Base-by-base conservation (phyloP, 805 yeast species). In the Candida maris region DNA sequence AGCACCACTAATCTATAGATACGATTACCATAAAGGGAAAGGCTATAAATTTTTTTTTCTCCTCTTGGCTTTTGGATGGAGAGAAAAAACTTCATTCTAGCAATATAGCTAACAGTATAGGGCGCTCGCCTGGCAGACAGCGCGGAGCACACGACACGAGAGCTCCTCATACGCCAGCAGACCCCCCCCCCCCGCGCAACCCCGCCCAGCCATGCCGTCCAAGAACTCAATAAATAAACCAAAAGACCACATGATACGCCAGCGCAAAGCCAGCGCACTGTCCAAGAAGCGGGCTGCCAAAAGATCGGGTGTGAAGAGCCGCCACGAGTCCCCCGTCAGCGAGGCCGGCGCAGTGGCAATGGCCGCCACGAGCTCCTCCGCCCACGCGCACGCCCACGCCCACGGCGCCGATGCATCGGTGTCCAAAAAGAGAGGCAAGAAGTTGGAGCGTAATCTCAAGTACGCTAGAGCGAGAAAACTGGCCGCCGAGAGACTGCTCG, bases 141-240 rank as follows among this genome's bases (percentile, higher is more conserved):
- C n/a, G n/a, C n/a, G n/a, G n/a, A n/a, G n/a, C n/a, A n/a, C n/a
- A n/a, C 6, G 9, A n/a, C 14, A 26, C 29, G 10, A 8, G 29
- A 13, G 15, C 29, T 26, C 15, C 15, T 5, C 12, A 14, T 14
- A 14, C 13, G 17, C 13, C 7, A 14, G 19, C 13, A 27, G 19
- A 27, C 19, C 19, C 17, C 12, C 30, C 30, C 17, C 16, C 30
- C 30, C 19, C 30, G 16, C 27, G 27, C 27, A 24, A 8, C n/a
- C n/a, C 12, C 30, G 30, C 13, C 30, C 24, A 21, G 24, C 24
- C 32, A 85, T 85, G 95, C 93, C 95, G 22, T 80, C 88, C 13
- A 82, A 74, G 63, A 86, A 85, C 68, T 76, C 87, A 29, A 70
- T 86, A 47, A 88, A 87, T 62, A 85, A 80, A 61, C 95, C 93